These are phyloP conservation scores for Colletotrichum sp. DNA, from an alignment of 2,329 filamentous ascomycete species.

Conservation along the genomic window DNA sequence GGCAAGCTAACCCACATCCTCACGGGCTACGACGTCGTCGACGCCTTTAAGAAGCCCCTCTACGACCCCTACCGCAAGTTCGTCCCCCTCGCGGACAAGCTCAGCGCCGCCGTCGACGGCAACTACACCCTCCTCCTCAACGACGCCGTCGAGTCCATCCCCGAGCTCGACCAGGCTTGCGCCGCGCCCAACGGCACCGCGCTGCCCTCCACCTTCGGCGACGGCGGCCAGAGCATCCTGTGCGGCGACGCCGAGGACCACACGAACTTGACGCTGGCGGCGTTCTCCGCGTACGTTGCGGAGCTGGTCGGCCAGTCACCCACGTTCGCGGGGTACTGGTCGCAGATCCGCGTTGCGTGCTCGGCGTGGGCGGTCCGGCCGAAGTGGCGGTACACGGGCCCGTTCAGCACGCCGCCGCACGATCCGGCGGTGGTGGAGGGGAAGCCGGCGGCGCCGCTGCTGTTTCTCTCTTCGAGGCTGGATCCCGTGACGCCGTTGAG, in stretches of 20 bases:
- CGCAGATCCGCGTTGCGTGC: constrained; percentile 43
- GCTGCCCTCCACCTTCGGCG: neutral
- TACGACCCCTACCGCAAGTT: constrained; percentile 33
- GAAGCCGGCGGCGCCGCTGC: constrained; percentile 44
- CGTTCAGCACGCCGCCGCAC: constrained; percentile 32
- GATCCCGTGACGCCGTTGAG: constrained; percentile 53
- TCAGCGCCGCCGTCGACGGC: constrained; percentile 30
- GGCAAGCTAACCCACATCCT: constrained; percentile 30
- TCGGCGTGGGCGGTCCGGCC: constrained; percentile 40
- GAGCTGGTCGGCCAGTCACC: constrained; percentile 30
- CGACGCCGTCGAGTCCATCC: neutral
- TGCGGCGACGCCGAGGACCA: constrained; percentile 40
- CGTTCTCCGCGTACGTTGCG: constrained; percentile 34
- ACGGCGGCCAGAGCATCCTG: constrained; percentile 30
- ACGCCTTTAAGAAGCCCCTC: constrained; percentile 29
- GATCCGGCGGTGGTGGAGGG: constrained; percentile 28
- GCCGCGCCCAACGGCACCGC: neutral
- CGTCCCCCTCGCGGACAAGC: constrained; percentile 7
- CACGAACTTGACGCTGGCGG: constrained; percentile 22
- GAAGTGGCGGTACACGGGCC: constrained; percentile 44
- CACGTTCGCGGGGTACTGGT: constrained; percentile 37
- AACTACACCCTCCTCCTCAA: constrained; percentile 27
- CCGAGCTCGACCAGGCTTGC: constrained; percentile 2
- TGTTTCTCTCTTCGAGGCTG: constrained; percentile 47
- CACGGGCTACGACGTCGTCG: constrained; percentile 34